Base-by-base conservation (phyloP, 306 rosid species). In the Prinsepia uniflora region DNA sequence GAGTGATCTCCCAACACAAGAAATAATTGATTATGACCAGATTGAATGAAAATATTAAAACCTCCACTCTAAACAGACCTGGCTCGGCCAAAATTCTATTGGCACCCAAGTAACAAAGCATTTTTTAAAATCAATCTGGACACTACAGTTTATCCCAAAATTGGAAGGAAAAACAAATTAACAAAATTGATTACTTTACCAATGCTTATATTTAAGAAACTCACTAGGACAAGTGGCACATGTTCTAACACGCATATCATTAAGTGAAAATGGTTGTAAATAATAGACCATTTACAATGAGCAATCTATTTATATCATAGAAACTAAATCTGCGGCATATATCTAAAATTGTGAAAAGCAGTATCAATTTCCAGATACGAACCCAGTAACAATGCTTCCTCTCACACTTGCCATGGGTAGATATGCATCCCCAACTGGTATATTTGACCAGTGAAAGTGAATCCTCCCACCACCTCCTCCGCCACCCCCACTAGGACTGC, bases 401-500 rank as follows among this genome's bases (percentile, higher is more conserved):
- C 79, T 57, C 41, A 80, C 88, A 63, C 79, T 87, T 11, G 98
- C 96, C 68, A 90, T 78, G 46, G 96, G 90, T 72, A 84, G 44
- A 78, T 94, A 94, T 77, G 88, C 98, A 86, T 94, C 98, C 65
- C 96, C 98, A 70, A 82, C 83, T 39, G 86, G 88, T 72, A 94
- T 73, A 66, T 86, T 83, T 52, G 95, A 81, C 98, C 98, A 94
- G 72, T 94, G 97, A 78, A 94, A 94, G 85, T 94, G 98, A 89
- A 94, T 65, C 80, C 98, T 86, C 73, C 98, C 98, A 19, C 98
- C 98, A 12, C 98, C 98, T 0, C 98, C 98, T 0, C 98, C 98
- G 5, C 98, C 98, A 0, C 97, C 97, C 8, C 96, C 97, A 7
- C 80, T 61, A 42, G 87, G 87, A 87, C 96, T 82, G 50, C 98